Evolutionary conservation across 2,329 filamentous ascomycete species (phyloP).

Genomic region (Fusarium sp.): DNA sequence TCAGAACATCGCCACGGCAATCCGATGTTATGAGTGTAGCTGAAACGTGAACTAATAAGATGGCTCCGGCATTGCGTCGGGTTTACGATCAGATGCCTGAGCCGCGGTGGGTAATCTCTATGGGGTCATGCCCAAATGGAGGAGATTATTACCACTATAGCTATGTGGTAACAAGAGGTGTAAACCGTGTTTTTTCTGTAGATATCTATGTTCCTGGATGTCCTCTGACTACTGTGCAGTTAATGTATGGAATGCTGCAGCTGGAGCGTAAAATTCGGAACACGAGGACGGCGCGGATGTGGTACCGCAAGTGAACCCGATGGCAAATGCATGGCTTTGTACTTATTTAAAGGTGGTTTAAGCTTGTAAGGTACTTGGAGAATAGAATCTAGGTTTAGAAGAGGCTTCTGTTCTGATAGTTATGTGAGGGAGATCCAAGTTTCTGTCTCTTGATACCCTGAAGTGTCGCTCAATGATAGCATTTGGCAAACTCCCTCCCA

Average conservation of each 20-base stretch:
- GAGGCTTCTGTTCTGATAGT: too few relatives aligned
- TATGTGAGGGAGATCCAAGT: too few relatives aligned
- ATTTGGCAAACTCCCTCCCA: too few relatives aligned
- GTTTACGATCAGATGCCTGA: constrained; percentile 80
- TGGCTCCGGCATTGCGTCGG: constrained; percentile 75
- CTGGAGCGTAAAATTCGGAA: constrained; percentile 78
- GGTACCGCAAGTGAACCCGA: constrained; percentile 61
- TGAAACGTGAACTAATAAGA: constrained; percentile 78
- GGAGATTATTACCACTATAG: constrained; percentile 83
- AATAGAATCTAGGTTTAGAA: too few relatives aligned
- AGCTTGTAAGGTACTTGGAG: too few relatives aligned
- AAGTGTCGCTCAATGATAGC: too few relatives aligned
- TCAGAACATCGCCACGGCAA: constrained; percentile 76
- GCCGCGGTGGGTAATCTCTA: constrained; percentile 75
- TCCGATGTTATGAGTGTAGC: constrained; percentile 79
- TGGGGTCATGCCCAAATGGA: constrained; percentile 80
- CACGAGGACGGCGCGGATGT: constrained; percentile 63
- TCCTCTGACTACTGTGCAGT: constrained; percentile 63
- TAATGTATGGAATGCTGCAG: constrained; percentile 73
- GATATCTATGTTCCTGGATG: constrained; percentile 79
- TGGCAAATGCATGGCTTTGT: too few relatives aligned
- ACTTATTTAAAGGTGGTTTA: too few relatives aligned
- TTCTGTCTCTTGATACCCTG: too few relatives aligned
- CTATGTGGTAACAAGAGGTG: constrained; percentile 76
- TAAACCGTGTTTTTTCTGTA: constrained; percentile 76